A percentile compares a stretch with the other conserved stretches of the same genome.
phyloP scores from a whole-genome alignment of 1,284 basidiomycete genomes.

The Trichosporon faecale region DNA sequence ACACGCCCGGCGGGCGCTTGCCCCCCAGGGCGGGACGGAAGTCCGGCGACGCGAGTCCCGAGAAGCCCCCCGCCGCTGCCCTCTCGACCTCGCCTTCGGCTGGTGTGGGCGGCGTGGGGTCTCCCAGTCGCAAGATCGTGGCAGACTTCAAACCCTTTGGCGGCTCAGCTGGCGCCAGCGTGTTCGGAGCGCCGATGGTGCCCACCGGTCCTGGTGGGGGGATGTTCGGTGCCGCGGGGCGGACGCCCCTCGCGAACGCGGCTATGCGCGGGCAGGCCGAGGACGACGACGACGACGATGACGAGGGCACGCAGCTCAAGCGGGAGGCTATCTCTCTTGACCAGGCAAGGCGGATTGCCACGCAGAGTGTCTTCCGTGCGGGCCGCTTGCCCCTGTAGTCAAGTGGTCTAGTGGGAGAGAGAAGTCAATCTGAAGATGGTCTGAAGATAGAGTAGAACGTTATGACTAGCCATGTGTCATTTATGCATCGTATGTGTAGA shows the following conservation, averaged over 20 bases:
- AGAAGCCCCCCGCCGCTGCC: not conserved
- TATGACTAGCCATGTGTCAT: not conserved
- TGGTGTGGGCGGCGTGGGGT: constrained; percentile 28
- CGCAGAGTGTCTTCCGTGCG: constrained; percentile 55
- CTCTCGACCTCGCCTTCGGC: constrained; percentile 35
- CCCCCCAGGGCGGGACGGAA: constrained; percentile 54
- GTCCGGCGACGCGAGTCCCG: constrained; percentile 5
- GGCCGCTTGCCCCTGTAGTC: constrained; percentile 33
- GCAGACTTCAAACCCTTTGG: constrained; percentile 86
- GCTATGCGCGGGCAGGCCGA: constrained; percentile 55
- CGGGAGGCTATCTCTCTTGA: constrained; percentile 82
- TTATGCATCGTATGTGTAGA: constrained; percentile 4
- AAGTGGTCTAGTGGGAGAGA: not conserved
- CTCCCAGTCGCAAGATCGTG: constrained; percentile 75
- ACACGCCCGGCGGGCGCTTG: constrained; percentile 58
- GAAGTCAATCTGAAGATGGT: too few relatives aligned
- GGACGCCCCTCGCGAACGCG: constrained; percentile 36
- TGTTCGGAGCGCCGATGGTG: constrained; percentile 53
- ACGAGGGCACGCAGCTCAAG: constrained; percentile 59
- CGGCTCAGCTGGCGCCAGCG: constrained; percentile 24
- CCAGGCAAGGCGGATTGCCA: constrained; percentile 64
- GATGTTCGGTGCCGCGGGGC: constrained; percentile 49
- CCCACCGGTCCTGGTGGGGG: constrained; percentile 50
- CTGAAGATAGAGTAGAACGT: not conserved
- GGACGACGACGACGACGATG: constrained; percentile 57